Evolutionary conservation across 139 green algal genomes (phyloP).

Genomic region (Prasinococcaceae sp.): DNA sequence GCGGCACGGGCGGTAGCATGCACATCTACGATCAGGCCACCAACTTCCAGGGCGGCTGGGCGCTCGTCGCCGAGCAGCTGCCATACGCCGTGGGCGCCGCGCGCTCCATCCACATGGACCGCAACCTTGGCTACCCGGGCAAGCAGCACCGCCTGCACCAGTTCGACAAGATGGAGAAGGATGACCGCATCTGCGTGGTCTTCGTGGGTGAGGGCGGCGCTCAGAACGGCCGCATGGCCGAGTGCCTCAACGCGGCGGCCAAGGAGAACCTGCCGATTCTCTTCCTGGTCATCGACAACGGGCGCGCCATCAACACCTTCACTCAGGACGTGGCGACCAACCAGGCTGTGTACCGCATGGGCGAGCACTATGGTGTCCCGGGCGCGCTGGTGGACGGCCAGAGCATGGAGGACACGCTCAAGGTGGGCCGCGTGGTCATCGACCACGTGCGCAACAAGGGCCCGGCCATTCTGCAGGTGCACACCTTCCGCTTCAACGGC

Average conservation of each 20-base stretch:
- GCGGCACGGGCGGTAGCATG: constrained; percentile 12
- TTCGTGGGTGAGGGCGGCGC: constrained; percentile 16
- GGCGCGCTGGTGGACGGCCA: constrained; percentile 11
- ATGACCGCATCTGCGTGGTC: constrained; percentile 14
- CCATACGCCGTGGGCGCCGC: constrained; percentile 13
- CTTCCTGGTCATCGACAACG: constrained; percentile 20
- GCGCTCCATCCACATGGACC: constrained; percentile 13
- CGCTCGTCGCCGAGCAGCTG: constrained; percentile 15
- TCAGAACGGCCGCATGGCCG: constrained; percentile 17
- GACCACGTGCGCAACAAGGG: constrained; percentile 16
- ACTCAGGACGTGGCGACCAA: constrained; percentile 14
- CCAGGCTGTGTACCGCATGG: constrained; percentile 9
- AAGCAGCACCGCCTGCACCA: too few relatives aligned
- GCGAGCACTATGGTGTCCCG: constrained; percentile 15
- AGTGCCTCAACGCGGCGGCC: constrained; percentile 15
- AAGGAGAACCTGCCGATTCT: constrained; percentile 18
- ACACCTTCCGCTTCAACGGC: constrained; percentile 16
- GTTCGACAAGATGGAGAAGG: background rate
- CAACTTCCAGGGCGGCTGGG: constrained; percentile 19
- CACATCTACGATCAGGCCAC: constrained; percentile 15
- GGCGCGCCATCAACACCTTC: constrained; percentile 19
- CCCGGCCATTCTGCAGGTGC: constrained; percentile 17
- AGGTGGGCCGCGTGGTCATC: constrained; percentile 2
- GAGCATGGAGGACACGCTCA: constrained; percentile 9
- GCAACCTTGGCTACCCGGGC: constrained; percentile 2